Conservation (phyloP, 306 rosid species). For the Cucurbita argyrosperma region DNA sequence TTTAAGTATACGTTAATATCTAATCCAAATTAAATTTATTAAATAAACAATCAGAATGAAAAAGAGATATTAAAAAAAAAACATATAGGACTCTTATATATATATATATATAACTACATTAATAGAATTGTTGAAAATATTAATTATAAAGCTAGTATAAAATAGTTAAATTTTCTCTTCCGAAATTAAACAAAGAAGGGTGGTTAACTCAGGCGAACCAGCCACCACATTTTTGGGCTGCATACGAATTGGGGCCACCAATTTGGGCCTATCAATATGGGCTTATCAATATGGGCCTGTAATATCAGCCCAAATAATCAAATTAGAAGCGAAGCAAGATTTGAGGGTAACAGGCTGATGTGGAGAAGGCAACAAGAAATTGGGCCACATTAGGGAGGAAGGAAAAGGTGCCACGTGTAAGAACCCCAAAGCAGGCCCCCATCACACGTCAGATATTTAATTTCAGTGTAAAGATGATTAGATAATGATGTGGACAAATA, state of each 20-base stretch:
- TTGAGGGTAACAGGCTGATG: not conserved
- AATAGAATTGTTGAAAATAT: too few relatives aligned
- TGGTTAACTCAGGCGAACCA: not conserved
- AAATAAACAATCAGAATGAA: too few relatives aligned
- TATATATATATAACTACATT: too few relatives aligned
- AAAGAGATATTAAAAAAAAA: too few relatives aligned
- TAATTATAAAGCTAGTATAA: not conserved
- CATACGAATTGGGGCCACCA: not conserved
- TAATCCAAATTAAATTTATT: too few relatives aligned
- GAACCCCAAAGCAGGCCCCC: not conserved
- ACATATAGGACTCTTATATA: too few relatives aligned
- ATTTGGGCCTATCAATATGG: not conserved
- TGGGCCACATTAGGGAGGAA: not conserved
- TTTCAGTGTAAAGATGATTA: not conserved
- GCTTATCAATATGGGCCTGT: too few relatives aligned
- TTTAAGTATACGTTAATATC: too few relatives aligned
- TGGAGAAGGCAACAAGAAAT: not conserved
- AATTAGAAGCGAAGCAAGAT: too few relatives aligned
- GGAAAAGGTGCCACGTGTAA: not conserved
- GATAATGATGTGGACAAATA: not conserved
- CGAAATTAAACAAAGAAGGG: not conserved
- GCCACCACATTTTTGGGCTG: not conserved
- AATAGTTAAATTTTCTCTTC: not conserved
- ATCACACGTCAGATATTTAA: not conserved
- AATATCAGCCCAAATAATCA: too few relatives aligned